Base-by-base conservation (phyloP, 1,284 basidiomycete species). In the Cerioporus squamosus region DNA sequence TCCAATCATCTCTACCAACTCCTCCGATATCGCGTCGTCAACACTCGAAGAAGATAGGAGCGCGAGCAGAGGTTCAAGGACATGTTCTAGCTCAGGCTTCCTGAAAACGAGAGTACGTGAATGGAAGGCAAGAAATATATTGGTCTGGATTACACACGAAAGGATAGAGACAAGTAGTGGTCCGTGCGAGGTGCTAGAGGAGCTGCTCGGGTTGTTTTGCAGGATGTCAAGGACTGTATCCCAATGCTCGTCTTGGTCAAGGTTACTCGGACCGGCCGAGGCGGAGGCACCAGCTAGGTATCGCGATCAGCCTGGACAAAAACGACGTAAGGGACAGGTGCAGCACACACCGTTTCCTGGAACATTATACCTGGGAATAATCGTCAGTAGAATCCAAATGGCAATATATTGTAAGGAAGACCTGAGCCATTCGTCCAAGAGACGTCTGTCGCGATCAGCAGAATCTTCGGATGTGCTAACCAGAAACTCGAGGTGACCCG, bases 1-100 rank as follows among this genome's bases (percentile, higher is more conserved):
- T 0, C 96, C 96, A 49, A 97, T 75, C n/a, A 91, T 77, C 62
- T 97, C 95, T 2, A 84, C 86, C 2, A 97, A 74, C 63, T 93
- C 88, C 33, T 79, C 83, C 24, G 93, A 93, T 31, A 96, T 87
- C n/a, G 84, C 84, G 45, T 95, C 91, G 62, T 89, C 75, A 3
- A 78, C 72, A 6, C 69, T 69, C 2, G 66, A 47, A 5, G 77
- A 78, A 12, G 72, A 65, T 14, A 81, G 65, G 15, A 74, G 65
- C 5, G 70, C 56, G 15, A 64, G 62, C 18, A 80, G 51, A 18
- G 67, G 56, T n/a, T 64, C 64, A 29, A 76, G 48, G n/a, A 75
- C 36, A 20, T 71, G 63, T 46, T 69, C 67, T 10, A 71, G 57
- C 50, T 74, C 63, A 12, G 73, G 69, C 48, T 73, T 74, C 53